Percentiles rank a stretch among this genome's conserved stretches.
Conservation (phyloP, 2,329 filamentous ascomycete genomes). For the Cylindrodendrum hubeiense region DNA sequence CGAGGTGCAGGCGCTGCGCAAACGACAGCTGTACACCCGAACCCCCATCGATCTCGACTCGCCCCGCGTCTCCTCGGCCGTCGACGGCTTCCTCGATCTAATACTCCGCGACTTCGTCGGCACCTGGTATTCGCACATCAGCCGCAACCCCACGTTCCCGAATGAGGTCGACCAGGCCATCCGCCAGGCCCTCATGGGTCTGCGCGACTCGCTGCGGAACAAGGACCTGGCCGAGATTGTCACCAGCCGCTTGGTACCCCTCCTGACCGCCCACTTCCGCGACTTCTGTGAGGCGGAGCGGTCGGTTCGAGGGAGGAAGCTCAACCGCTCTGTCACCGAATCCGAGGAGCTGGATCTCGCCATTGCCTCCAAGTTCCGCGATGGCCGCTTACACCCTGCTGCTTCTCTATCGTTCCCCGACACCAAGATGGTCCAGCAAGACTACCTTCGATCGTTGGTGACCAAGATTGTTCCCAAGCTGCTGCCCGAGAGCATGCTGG, state of each 20-base stretch:
- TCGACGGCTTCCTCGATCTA: slow-evolving; percentile 83
- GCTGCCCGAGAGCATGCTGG: slow-evolving; percentile 79
- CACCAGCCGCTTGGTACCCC: slow-evolving; percentile 85
- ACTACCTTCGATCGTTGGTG: slow-evolving; percentile 84
- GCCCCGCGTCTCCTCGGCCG: slow-evolving; percentile 80
- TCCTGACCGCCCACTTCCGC: slow-evolving; percentile 88
- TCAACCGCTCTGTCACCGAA: slow-evolving; percentile 92
- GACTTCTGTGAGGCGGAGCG: slow-evolving; percentile 94
- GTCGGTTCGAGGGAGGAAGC: slow-evolving; percentile 85
- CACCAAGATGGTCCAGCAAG: slow-evolving; percentile 86
- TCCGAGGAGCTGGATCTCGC: slow-evolving; percentile 96
- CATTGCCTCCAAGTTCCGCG: slow-evolving; percentile 92
- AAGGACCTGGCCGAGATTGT: slow-evolving; percentile 88
- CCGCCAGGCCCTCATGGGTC: slow-evolving; percentile 76
- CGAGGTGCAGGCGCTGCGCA: slow-evolving; percentile 76
- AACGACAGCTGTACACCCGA: slow-evolving; percentile 75
- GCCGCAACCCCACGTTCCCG: slow-evolving; percentile 81
- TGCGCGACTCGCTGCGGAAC: slow-evolving; percentile 78
- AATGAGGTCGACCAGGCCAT: slow-evolving; percentile 89
- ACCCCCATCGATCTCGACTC: slow-evolving; percentile 81
- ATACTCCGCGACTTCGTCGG: slow-evolving; percentile 87
- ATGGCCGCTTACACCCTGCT: slow-evolving; percentile 89
- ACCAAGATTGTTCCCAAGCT: slow-evolving; percentile 79
- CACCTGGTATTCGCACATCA: slow-evolving; percentile 91
- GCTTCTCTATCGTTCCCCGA: slow-evolving; percentile 87